Percentiles rank a stretch among this genome's conserved stretches.
These are phyloP conservation scores for Amanita molliuscula DNA, from an alignment of 768 basidiomycete genomes.

Conservation along the genomic window DNA sequence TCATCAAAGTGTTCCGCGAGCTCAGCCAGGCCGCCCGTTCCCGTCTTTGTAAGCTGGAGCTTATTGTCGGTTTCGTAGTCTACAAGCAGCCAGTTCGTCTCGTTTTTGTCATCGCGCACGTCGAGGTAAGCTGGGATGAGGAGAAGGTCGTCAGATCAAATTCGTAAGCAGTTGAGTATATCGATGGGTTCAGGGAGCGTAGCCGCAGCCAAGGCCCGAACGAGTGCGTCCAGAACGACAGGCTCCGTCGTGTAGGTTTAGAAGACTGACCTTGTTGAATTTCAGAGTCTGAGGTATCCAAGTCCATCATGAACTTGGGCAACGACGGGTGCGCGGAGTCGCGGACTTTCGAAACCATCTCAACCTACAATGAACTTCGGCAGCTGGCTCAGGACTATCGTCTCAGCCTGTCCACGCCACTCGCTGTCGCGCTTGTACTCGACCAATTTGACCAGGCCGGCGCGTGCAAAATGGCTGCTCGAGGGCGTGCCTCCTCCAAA, in stretches of 20 bases:
- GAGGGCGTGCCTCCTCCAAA: conserved; percentile 26
- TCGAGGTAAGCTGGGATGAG: conserved; percentile 66
- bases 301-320: too few relatives aligned
- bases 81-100: conserved; percentile 83
- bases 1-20: conserved; percentile 64
- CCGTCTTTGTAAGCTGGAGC: conserved; percentile 67
- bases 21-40: conserved; percentile 71
- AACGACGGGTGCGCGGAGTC: too few relatives aligned
- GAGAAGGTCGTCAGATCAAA: conserved; percentile 15
- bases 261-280: conserved; percentile 57
- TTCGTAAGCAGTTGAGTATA: conserved; percentile 1
- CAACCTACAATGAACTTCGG: not conserved
- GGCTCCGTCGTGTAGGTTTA: not conserved
- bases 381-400: conserved; percentile 4
- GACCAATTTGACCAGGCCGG: conserved; percentile 5
- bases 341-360: not conserved
- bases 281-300: conserved; percentile 41
- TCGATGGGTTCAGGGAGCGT: not conserved
- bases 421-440: not conserved
- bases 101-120: conserved; percentile 75
- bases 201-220: not conserved
- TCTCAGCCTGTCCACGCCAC: conserved; percentile 2
- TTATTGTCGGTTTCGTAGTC: conserved; percentile 88
- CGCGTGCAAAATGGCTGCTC: conserved; percentile 29
- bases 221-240: not conserved